Conservation (phyloP, 768 basidiomycete species). For the Tulasnella sp. region DNA sequence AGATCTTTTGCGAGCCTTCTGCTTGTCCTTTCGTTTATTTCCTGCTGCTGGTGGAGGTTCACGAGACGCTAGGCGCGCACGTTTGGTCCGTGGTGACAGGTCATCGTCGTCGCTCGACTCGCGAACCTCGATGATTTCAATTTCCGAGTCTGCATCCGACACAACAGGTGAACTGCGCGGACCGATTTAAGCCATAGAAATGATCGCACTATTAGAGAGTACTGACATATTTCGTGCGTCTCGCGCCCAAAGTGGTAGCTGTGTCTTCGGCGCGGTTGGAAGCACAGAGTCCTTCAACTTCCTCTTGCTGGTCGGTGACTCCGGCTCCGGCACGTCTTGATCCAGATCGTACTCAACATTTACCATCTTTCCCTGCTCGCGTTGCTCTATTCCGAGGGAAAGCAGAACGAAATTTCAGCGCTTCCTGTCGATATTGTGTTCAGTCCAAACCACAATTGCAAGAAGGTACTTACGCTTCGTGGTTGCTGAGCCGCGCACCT, state of each 20-base stretch:
- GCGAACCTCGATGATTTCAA: not conserved
- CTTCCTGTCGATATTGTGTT: not conserved
- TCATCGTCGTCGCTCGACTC: constrained; percentile 12
- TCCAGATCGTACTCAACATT: not conserved
- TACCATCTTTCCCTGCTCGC: not conserved
- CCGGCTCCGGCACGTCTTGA: not conserved
- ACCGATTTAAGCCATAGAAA: not conserved
- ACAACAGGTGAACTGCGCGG: not conserved
- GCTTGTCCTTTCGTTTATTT: not conserved
- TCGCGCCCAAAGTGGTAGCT: constrained; percentile 10
- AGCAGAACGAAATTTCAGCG: not conserved
- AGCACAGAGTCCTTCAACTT: constrained; percentile 5
- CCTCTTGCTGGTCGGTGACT: constrained; percentile 11
- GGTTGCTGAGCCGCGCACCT: not conserved
- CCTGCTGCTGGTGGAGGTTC: not conserved
- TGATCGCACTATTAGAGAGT: not conserved
- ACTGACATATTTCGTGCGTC: constrained; percentile 5
- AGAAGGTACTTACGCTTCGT: not conserved
- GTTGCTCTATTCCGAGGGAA: not conserved
- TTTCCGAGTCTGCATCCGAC: constrained; percentile 8
- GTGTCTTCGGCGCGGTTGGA: not conserved
- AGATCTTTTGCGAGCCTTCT: not conserved
- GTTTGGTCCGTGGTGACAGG: constrained; percentile 7
- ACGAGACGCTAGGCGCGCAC: not conserved
- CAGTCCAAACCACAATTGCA: not conserved